A percentile compares a stretch with the other conserved stretches of the same genome.
Conservation (phyloP, 805 yeast species). For the Barnettozyma sucrosica region DNA sequence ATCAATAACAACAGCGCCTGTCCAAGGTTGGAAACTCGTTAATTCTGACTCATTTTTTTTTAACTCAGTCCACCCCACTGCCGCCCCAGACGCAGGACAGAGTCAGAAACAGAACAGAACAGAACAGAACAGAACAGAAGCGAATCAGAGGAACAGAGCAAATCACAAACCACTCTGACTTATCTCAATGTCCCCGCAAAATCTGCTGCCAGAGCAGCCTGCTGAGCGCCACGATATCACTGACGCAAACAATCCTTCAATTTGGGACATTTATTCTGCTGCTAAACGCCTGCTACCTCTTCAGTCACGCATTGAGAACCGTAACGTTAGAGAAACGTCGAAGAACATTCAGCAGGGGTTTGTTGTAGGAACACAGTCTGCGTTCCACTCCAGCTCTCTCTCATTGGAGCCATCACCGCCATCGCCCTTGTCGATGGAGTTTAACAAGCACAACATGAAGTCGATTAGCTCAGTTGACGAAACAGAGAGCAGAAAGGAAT, state of each 20-base stretch:
- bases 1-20: not conserved
- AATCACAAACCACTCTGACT: no score
- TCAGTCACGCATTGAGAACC: conserved; percentile 29
- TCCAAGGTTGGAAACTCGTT: not conserved
- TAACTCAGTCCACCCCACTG: no score
- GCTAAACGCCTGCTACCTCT: conserved; percentile 27
- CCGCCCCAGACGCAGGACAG: not conserved
- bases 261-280: conserved; percentile 30
- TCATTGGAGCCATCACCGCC: conserved; percentile 11
- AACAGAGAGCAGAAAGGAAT: not conserved
- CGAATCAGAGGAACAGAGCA: no score
- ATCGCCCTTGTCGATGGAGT: not conserved
- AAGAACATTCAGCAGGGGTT: conserved; percentile 15
- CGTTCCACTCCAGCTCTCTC: not conserved
- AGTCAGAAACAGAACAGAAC: not conserved
- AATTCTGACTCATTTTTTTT: not conserved
- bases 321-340: conserved; percentile 26
- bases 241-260: conserved; percentile 17
- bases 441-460: conserved; percentile 21
- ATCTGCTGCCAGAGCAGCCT: not conserved
- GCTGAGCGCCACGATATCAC: not conserved
- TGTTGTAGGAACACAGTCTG: not conserved
- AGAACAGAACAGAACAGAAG: no score
- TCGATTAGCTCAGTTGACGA: conserved; percentile 14
- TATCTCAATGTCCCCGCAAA: not conserved